A percentile compares a stretch with the other conserved stretches of the same genome.
phyloP scores from a whole-genome alignment of 352 stramenopile genomes.

The Globisporangium spiculum region DNA sequence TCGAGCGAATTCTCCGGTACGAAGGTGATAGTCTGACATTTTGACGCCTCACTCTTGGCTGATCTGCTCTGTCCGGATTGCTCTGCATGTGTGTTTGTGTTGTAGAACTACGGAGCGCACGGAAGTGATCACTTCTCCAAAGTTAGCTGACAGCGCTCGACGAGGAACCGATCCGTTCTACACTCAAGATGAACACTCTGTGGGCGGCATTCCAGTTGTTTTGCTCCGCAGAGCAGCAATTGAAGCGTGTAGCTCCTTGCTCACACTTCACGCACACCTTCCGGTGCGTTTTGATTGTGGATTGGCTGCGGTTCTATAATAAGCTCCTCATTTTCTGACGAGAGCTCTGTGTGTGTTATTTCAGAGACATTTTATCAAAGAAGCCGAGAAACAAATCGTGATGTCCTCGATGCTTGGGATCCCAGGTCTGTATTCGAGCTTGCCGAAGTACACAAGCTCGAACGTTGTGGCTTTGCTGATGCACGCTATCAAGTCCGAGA shows the following conservation, averaged over 20 bases:
- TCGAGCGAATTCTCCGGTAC: slow-evolving; percentile 79
- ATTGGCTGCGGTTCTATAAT: background rate
- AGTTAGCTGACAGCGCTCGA: slow-evolving; percentile 29
- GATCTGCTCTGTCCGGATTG: background rate
- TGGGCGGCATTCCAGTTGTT: slow-evolving; percentile 74
- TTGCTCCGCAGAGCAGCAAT: slow-evolving; percentile 71
- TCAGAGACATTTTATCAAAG: slow-evolving; percentile 69
- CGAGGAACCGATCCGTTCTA: slow-evolving; percentile 47
- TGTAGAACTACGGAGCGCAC: slow-evolving; percentile 33
- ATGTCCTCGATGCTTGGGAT: slow-evolving; percentile 61
- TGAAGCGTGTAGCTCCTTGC: slow-evolving; percentile 75
- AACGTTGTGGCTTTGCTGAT: slow-evolving; percentile 83
- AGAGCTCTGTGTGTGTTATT: background rate
- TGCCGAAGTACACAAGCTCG: slow-evolving; percentile 83
- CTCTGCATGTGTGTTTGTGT: slow-evolving; percentile 1
- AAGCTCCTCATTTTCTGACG: background rate
- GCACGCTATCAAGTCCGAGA: slow-evolving; percentile 79
- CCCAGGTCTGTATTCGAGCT: slow-evolving; percentile 67
- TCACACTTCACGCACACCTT: slow-evolving; percentile 80
- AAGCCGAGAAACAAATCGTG: slow-evolving; percentile 73
- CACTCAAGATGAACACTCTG: slow-evolving; percentile 56
- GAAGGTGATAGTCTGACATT: background rate
- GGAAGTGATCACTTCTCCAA: slow-evolving; percentile 28
- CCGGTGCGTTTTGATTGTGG: slow-evolving; percentile 32
- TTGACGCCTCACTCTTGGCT: background rate